Percentiles rank a stretch among this genome's conserved stretches.
Conservation (phyloP, 73 alveolate genomes). For the Paramecium sexaurelia region DNA sequence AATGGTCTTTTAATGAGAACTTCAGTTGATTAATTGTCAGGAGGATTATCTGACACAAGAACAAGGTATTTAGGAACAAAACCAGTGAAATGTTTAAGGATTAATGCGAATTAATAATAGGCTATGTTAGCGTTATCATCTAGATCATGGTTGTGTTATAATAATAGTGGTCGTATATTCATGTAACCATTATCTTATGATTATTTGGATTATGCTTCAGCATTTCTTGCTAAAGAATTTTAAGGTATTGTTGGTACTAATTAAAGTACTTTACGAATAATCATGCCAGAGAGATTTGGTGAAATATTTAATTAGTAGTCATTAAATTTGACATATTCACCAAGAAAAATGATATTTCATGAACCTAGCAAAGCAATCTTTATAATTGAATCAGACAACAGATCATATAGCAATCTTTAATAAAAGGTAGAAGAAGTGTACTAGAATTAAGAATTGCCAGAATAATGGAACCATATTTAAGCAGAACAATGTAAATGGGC, state of each 20-base stretch:
- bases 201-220: slow-evolving; percentile 80
- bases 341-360: slow-evolving; percentile 87
- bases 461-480: slow-evolving; percentile 75
- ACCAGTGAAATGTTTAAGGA: slow-evolving; percentile 80
- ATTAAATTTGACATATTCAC: slow-evolving; percentile 89
- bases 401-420: slow-evolving; percentile 68
- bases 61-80: slow-evolving; percentile 90
- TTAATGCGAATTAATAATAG: slow-evolving; percentile 71
- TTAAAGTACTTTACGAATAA: slow-evolving; percentile 83
- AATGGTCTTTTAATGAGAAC: slow-evolving; percentile 97
- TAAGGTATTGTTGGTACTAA: slow-evolving; percentile 87
- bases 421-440: slow-evolving; percentile 59
- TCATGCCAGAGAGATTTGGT: slow-evolving; percentile 86
- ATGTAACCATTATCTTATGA: slow-evolving; percentile 89
- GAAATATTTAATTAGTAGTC: slow-evolving; percentile 85
- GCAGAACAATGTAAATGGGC: slow-evolving; percentile 92
- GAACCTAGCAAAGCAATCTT: slow-evolving; percentile 83
- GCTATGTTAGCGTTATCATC: slow-evolving; percentile 93
- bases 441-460: slow-evolving; percentile 60
- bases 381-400: slow-evolving; percentile 91
- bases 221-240: slow-evolving; percentile 76
- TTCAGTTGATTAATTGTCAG: slow-evolving; percentile 95
- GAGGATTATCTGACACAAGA: slow-evolving; percentile 94
- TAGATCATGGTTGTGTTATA: slow-evolving; percentile 93
- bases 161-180: slow-evolving; percentile 78